Evolutionary conservation across 2,329 filamentous ascomycete species (phyloP), one percentile per base, ranked within the genome.

Genomic region (Cercospora zeina): DNA sequence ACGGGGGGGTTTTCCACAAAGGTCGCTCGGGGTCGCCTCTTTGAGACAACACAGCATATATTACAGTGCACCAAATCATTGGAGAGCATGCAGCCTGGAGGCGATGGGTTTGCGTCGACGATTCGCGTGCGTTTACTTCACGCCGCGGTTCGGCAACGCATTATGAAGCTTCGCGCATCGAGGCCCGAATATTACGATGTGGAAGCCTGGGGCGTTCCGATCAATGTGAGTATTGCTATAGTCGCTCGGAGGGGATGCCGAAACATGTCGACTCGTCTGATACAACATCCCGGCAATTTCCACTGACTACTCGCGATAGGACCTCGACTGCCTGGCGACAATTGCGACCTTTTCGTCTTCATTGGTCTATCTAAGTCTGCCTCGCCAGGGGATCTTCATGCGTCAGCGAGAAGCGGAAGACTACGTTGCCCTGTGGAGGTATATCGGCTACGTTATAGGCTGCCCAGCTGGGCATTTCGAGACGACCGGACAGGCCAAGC

Each of bases 21-120:
- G 65, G 85, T 89, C 3, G 88, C 88, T 4, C 82, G 85, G 62
- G 83, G 85, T 14, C 81, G 90, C 54, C 75, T 89, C 3, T 83
- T 87, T 56, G 89, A 93, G 74, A 93, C 90, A 1, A 87, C 88
- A 1, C 89, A 92, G 72, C 87, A 90, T 73, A 84, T 90, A 11
- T 81, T 92, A 5, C 87, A 91, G 72, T 87, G 89, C 54, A 89
- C 89, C 4, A 78, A 80, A 47, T 86, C 85, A 6, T 71, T 90
- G 1, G 81, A 85, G 24, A 84, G 84, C 3, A 84, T 93, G 67
- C 80, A 87, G 66, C 89, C 88, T 0, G 87, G 85, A 1, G 89
- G 89, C 1, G 83, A 82, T 14, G 88, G 88, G 1, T 86, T 86
- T 63, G 80, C 80, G 4, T 86, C 87, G 8, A 86, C 86, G 1